Evolutionary conservation across 768 basidiomycete genomes (phyloP).

Genomic region (Pisolithus marmoratus): DNA sequence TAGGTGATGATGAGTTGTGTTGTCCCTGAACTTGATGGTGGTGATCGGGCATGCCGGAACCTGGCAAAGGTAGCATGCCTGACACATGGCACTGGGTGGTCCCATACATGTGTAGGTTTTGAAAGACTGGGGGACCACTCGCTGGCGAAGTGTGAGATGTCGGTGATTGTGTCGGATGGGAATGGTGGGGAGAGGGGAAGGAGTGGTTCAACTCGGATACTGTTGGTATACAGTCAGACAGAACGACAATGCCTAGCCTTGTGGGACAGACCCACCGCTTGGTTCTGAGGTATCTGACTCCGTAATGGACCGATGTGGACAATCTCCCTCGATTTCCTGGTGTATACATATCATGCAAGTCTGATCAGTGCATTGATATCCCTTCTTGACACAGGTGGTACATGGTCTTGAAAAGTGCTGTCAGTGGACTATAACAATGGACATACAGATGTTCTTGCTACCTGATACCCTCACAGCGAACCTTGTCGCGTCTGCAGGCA

Average conservation of each 20-base stretch:
- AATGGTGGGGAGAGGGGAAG: slow-evolving; percentile 7
- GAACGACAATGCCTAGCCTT: background rate
- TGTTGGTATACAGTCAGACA: slow-evolving; percentile 2
- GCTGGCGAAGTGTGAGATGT: slow-evolving; percentile 12
- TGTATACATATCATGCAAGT: slow-evolving; percentile 40
- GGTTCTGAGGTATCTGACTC: slow-evolving; percentile 24
- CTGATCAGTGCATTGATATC: slow-evolving; percentile 47
- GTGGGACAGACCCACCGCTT: slow-evolving; percentile 7
- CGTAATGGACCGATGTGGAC: slow-evolving; percentile 32
- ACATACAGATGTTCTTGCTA: slow-evolving; percentile 19
- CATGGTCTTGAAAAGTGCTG: slow-evolving; percentile 38
- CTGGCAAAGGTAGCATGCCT: slow-evolving; percentile 12
- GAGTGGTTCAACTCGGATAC: slow-evolving; percentile 4
- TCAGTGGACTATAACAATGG: background rate
- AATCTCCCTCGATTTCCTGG: slow-evolving; percentile 41
- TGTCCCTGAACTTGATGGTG: background rate
- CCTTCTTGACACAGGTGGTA: slow-evolving; percentile 43
- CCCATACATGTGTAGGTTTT: slow-evolving; percentile 21
- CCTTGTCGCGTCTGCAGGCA: slow-evolving; percentile 49
- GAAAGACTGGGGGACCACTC: slow-evolving; percentile 10
- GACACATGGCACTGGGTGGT: slow-evolving; percentile 25
- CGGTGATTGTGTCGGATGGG: slow-evolving; percentile 1
- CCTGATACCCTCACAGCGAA: slow-evolving; percentile 56
- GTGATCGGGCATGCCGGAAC: slow-evolving; percentile 7
- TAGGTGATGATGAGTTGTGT: slow-evolving; percentile 14